A percentile compares a stretch with the other conserved stretches of the same genome.
Conservation (phyloP, 2,329 filamentous ascomycete species). For the Venturia oleaginea region DNA sequence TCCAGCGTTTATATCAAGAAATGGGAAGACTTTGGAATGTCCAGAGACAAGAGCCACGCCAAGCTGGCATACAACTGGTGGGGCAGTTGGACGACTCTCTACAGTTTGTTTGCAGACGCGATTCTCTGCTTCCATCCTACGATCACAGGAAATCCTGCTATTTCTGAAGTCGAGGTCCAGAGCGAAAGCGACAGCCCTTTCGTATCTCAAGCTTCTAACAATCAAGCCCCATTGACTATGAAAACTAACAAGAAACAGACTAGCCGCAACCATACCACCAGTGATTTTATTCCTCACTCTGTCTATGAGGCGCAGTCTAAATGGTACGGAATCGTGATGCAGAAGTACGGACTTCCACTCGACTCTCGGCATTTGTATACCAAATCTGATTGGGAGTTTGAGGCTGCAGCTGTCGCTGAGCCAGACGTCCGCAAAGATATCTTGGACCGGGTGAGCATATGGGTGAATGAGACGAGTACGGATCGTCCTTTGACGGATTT, state of each 20-base stretch:
- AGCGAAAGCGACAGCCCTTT: slow-evolving; percentile 9
- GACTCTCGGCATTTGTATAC: slow-evolving; percentile 77
- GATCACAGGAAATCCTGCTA: slow-evolving; percentile 18
- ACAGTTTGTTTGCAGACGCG: slow-evolving; percentile 75
- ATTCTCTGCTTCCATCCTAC: slow-evolving; percentile 70
- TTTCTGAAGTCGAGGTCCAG: not conserved
- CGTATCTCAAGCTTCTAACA: not conserved
- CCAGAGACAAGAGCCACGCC: slow-evolving; percentile 58
- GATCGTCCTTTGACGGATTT: slow-evolving; percentile 73
- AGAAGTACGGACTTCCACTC: slow-evolving; percentile 73
- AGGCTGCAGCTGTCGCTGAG: slow-evolving; percentile 70
- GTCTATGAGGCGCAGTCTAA: slow-evolving; percentile 72
- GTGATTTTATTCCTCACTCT: slow-evolving; percentile 59
- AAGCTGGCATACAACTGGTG: slow-evolving; percentile 75
- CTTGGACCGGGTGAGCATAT: slow-evolving; percentile 62
- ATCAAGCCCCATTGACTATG: slow-evolving; percentile 20
- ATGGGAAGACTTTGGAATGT: slow-evolving; percentile 65
- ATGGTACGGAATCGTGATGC: slow-evolving; percentile 72
- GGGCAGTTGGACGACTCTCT: slow-evolving; percentile 74
- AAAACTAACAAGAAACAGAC: not conserved
- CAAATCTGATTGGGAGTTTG: slow-evolving; percentile 89
- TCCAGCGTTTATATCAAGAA: slow-evolving; percentile 58
- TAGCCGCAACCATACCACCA: not conserved
- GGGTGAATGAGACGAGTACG: slow-evolving; percentile 74
- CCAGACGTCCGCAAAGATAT: slow-evolving; percentile 61